Evolutionary conservation across 108 stramenopile genomes (phyloP).

Genomic region (Thalassiosira profunda): DNA sequence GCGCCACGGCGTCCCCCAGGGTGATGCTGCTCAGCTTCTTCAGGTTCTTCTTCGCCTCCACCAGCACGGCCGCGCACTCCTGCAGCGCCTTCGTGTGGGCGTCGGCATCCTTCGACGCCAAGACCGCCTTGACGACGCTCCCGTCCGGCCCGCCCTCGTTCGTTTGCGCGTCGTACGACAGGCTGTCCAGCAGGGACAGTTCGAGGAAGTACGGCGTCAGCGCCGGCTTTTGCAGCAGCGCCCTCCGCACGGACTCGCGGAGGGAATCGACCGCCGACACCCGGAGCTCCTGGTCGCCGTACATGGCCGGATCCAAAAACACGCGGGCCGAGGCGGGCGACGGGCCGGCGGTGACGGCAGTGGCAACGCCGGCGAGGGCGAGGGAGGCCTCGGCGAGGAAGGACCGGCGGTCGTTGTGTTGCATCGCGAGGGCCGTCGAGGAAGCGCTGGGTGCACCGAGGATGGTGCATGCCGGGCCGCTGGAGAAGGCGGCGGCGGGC

Average conservation of each 20-base stretch:
- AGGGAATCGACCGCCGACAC: constrained; percentile 85
- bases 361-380: constrained; percentile 11
- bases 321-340: constrained; percentile 71
- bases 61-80: constrained; percentile 55
- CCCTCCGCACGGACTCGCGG: constrained; percentile 72
- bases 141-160: constrained; percentile 83
- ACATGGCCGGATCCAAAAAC: constrained; percentile 92
- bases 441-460: background rate
- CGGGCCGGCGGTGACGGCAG: constrained; percentile 8
- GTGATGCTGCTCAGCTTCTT: constrained; percentile 81
- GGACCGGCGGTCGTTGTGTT: constrained; percentile 35
- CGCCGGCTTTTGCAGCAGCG: constrained; percentile 76
- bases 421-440: constrained; percentile 38
- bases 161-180: constrained; percentile 65
- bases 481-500: constrained; percentile 1
- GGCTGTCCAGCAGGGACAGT: constrained; percentile 72
- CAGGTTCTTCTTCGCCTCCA: constrained; percentile 71
- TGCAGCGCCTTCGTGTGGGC: constrained; percentile 57
- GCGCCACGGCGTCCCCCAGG: constrained; percentile 82
- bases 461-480: no score
- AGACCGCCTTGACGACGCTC: constrained; percentile 61
- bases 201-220: constrained; percentile 80
- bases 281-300: constrained; percentile 90
- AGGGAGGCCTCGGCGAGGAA: constrained; percentile 35
- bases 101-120: constrained; percentile 50